Conservation (phyloP, 768 basidiomycete genomes). For the Panaeolus papilionaceus region DNA sequence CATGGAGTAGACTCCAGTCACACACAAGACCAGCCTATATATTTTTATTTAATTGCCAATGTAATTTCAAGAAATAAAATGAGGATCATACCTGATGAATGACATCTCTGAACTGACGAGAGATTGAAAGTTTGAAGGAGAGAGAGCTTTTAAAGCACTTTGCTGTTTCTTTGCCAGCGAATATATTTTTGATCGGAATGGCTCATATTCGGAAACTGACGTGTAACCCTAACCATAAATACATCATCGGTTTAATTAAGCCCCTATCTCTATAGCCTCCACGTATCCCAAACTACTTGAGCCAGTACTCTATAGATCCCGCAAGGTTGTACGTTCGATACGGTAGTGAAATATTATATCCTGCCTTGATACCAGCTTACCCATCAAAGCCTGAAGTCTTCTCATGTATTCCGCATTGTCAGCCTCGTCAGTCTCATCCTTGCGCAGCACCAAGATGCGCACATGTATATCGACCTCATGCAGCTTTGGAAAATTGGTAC, state of each 20-base stretch:
- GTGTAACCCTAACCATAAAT: constrained; percentile 31
- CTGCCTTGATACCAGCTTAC: background rate
- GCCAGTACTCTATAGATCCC: background rate
- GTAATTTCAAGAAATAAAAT: background rate
- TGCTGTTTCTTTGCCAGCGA: constrained; percentile 17
- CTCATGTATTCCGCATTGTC: no score
- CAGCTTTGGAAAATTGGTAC: background rate
- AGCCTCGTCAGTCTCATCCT: background rate
- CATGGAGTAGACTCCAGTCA: constrained; percentile 90
- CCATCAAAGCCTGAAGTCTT: background rate
- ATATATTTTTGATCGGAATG: constrained; percentile 19
- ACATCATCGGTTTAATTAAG: constrained; percentile 2
- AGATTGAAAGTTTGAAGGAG: constrained; percentile 16
- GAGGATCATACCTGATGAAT: constrained; percentile 33
- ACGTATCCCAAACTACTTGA: background rate
- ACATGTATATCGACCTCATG: background rate
- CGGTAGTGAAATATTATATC: background rate
- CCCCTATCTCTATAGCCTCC: background rate
- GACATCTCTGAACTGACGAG: constrained; percentile 29
- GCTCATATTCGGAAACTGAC: constrained; percentile 21
- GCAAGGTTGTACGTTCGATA: background rate
- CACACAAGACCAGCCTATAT: constrained; percentile 74
- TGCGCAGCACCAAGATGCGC: background rate
- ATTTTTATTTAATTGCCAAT: background rate
- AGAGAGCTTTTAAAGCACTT: constrained; percentile 19